A percentile compares a stretch with the other conserved stretches of the same genome.
These are phyloP conservation scores for Cladophialophora immunda DNA, from an alignment of 2,329 filamentous ascomycete genomes.

Conservation along the genomic window DNA sequence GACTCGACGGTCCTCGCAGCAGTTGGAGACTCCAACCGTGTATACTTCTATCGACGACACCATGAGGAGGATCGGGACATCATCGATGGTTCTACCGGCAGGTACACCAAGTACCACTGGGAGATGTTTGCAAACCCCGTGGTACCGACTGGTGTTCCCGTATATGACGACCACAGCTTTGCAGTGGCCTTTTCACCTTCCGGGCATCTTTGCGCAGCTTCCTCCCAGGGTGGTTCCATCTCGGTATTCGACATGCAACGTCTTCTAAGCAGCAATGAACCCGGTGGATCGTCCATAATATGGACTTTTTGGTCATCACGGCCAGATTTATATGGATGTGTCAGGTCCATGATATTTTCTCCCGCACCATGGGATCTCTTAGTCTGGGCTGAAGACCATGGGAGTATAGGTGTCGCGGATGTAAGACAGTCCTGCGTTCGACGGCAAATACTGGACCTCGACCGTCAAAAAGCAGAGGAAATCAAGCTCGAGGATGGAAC, in stretches of 20 bases:
- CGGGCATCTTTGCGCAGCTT: conserved; percentile 58
- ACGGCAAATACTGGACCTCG: conserved; percentile 51
- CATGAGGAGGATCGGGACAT: conserved; percentile 41
- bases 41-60: conserved; percentile 77
- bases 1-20: conserved; percentile 82
- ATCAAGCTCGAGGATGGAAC: conserved; percentile 40
- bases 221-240: conserved; percentile 59
- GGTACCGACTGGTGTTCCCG: conserved; percentile 51
- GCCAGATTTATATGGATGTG: conserved; percentile 76
- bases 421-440: conserved; percentile 56
- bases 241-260: conserved; percentile 54
- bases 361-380: conserved; percentile 89
- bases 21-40: conserved; percentile 84
- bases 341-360: conserved; percentile 91
- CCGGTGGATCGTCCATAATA: conserved; percentile 62
- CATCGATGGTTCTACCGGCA: conserved; percentile 38
- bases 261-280: conserved; percentile 32
- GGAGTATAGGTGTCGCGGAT: conserved; percentile 57
- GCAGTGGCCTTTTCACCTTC: conserved; percentile 60
- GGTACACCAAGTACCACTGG: conserved; percentile 53
- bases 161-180: conserved; percentile 57
- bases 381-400: conserved; percentile 90
- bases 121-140: conserved; percentile 49
- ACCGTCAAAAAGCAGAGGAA: conserved; percentile 37
- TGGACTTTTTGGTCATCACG: conserved; percentile 81